Evolutionary conservation across 257 asterid species (phyloP).

Genomic region (Fraxinus excelsior): DNA sequence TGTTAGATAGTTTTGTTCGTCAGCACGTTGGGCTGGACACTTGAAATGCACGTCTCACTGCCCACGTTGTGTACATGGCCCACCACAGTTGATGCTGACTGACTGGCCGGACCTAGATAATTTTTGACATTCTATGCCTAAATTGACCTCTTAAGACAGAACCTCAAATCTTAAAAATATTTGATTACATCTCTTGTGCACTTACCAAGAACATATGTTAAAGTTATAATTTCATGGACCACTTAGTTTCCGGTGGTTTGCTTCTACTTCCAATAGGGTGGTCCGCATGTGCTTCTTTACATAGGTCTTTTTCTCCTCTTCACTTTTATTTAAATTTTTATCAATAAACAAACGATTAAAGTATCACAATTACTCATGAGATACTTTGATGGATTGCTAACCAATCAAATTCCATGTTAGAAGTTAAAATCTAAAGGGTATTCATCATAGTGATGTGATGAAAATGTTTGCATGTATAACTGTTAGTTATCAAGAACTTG

Average conservation of each 20-base stretch:
- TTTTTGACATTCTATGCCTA: no score
- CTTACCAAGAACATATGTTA: constrained; percentile 36
- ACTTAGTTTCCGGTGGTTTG: constrained; percentile 38
- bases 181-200: no score
- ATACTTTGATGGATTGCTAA: constrained; percentile 17
- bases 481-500: constrained; percentile 13
- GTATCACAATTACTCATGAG: constrained; percentile 32
- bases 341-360: constrained; percentile 35
- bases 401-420: neutral
- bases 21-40: no score
- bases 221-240: constrained; percentile 49
- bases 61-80: no score
- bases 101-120: no score
- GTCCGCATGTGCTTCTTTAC: constrained; percentile 60
- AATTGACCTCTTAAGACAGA: no score
- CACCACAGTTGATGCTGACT: no score
- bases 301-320: constrained; percentile 23
- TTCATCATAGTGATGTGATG: constrained; percentile 8
- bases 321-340: constrained; percentile 23
- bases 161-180: no score
- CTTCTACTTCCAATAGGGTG: constrained; percentile 50
- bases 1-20: constrained; percentile 11
- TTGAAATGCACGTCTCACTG: constrained; percentile 43
- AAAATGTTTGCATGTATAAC: constrained; percentile 15
- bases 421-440: neutral